phyloP scores from a whole-genome alignment of 2,329 filamentous ascomycete species.

The Chaetomium sp. region DNA sequence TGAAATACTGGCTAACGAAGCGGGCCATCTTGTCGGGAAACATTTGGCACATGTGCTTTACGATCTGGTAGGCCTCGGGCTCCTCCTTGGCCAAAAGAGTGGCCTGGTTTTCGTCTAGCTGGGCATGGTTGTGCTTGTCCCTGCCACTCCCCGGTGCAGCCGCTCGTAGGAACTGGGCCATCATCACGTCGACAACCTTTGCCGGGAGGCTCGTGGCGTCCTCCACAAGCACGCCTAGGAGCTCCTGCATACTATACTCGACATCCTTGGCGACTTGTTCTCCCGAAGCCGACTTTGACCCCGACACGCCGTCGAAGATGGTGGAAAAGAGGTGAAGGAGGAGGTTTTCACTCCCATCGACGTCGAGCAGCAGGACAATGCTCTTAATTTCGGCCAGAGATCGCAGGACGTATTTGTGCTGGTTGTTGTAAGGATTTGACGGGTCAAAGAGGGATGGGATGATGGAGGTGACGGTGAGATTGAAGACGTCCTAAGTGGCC shows the following conservation, averaged over 20 bases:
- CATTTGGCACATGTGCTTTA: conserved; percentile 86
- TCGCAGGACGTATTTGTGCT: conserved; percentile 87
- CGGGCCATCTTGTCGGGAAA: conserved; percentile 93
- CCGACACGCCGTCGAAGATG: conserved; percentile 90
- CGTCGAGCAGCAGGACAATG: conserved; percentile 85
- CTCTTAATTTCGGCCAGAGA: conserved; percentile 93
- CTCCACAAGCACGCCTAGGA: conserved; percentile 83
- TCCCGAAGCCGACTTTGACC: conserved; percentile 71
- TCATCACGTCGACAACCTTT: conserved; percentile 86
- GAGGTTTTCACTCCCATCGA: conserved; percentile 78
- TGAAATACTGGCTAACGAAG: conserved; percentile 94
- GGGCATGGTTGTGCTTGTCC: conserved; percentile 56
- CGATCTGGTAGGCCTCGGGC: conserved; percentile 93
- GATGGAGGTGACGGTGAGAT: conserved; percentile 79
- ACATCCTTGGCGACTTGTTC: conserved; percentile 91
- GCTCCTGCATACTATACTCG: conserved; percentile 85
- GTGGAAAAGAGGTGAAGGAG: conserved; percentile 80
- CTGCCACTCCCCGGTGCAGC: conserved; percentile 69
- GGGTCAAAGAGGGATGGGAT: conserved; percentile 85
- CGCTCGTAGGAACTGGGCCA: conserved; percentile 92
- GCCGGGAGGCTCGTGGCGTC: conserved; percentile 77
- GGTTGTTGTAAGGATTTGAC: conserved; percentile 84
- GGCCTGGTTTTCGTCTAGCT: conserved; percentile 74
- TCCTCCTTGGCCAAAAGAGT: conserved; percentile 85
- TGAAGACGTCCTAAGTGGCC: conserved; percentile 78